Evolutionary conservation across 257 asterid species (phyloP).

Genomic region (Paraleonurus japonicus): DNA sequence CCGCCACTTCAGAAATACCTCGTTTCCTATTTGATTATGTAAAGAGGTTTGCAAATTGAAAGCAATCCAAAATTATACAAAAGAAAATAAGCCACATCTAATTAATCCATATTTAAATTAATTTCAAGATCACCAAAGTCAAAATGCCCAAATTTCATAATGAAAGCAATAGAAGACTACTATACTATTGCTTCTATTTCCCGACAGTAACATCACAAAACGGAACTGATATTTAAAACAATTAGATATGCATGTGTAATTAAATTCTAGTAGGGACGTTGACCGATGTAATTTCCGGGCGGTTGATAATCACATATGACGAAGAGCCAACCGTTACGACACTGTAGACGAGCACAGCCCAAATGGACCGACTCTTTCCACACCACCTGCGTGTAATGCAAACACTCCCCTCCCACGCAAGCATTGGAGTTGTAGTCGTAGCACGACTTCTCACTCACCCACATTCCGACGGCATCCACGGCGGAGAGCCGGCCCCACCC

Average conservation of each 20-base stretch:
- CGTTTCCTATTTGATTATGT: no score
- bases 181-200: background rate
- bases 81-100: background rate
- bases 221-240: background rate
- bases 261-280: slow-evolving; percentile 33
- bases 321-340: slow-evolving; percentile 37
- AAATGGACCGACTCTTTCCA: slow-evolving; percentile 38
- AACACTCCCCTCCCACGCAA: slow-evolving; percentile 44
- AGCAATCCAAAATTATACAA: no score
- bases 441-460: slow-evolving; percentile 33
- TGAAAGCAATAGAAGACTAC: no score
- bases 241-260: no score
- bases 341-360: slow-evolving; percentile 49
- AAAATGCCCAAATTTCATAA: no score
- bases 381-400: slow-evolving; percentile 66
- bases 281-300: slow-evolving; percentile 51
- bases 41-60: no score
- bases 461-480: slow-evolving; percentile 32
- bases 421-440: slow-evolving; percentile 30
- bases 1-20: no score
- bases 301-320: slow-evolving; percentile 46
- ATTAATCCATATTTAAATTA: background rate
- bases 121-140: background rate
- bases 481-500: slow-evolving; percentile 30
- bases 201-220: background rate